Evolutionary conservation across 169 alveolate species (phyloP).

Genomic region (Eimeria necatrix): DNA sequence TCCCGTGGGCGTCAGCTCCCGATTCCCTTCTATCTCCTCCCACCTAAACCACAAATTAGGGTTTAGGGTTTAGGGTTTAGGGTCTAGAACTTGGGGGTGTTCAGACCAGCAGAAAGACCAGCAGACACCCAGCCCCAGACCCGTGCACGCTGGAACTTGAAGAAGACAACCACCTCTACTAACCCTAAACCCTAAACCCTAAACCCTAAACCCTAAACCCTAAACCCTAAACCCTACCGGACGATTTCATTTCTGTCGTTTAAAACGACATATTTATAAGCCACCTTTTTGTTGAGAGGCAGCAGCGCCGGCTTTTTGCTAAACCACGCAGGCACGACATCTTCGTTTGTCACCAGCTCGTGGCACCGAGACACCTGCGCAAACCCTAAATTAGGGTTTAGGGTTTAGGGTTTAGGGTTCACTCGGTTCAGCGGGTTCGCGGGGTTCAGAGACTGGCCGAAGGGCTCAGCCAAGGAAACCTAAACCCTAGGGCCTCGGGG

Average conservation of each 20-base stretch:
- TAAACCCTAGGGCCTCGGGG: no score
- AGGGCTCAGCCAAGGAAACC: no score
- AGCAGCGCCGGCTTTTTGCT: slow-evolving; percentile 75
- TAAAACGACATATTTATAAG: slow-evolving; percentile 76
- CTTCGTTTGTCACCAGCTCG: slow-evolving; percentile 75
- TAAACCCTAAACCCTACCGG: slow-evolving; percentile 59
- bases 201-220: slow-evolving; percentile 32
- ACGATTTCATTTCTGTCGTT: slow-evolving; percentile 67
- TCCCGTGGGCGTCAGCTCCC: slow-evolving; percentile 79
- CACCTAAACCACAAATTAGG: slow-evolving; percentile 41
- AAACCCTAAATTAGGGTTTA: background rate
- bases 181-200: background rate
- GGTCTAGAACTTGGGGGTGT: background rate
- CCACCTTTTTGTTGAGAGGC: slow-evolving; percentile 75
- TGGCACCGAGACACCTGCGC: slow-evolving; percentile 62
- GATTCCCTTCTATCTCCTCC: slow-evolving; percentile 77
- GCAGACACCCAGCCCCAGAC: slow-evolving; percentile 1
- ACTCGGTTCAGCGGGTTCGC: no score
- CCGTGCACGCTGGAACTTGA: background rate
- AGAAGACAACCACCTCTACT: background rate
- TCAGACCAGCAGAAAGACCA: background rate
- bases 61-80: background rate
- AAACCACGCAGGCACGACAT: slow-evolving; percentile 81
- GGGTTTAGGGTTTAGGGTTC: no score
- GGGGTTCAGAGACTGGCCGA: no score